Percentiles rank a stretch among this genome's conserved stretches.
These are phyloP conservation scores for Dioszegia aurantiaca DNA, from an alignment of 768 basidiomycete species.

Conservation along the genomic window DNA sequence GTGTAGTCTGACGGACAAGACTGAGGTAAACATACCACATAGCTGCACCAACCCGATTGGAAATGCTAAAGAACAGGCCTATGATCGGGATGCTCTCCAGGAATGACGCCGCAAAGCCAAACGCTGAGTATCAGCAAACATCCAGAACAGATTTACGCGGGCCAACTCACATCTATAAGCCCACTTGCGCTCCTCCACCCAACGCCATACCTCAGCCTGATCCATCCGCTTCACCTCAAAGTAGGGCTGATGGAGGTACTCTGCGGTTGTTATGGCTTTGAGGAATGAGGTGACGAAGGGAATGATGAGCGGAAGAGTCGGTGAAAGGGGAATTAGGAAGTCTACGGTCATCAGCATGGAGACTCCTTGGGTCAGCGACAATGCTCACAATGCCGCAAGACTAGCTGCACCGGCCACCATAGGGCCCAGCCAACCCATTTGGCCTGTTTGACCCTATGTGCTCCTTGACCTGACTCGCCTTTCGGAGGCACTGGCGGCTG, in stretches of 20 bases:
- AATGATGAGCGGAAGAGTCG: slow-evolving; percentile 50
- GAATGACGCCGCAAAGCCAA: slow-evolving; percentile 79
- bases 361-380: too few species aligned
- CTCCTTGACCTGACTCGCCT: slow-evolving; percentile 22
- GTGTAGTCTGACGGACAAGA: not conserved
- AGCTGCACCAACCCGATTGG: slow-evolving; percentile 84
- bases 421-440: slow-evolving; percentile 45
- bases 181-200: slow-evolving; percentile 86
- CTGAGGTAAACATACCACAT: slow-evolving; percentile 64
- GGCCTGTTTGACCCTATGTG: slow-evolving; percentile 25
- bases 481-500: slow-evolving; percentile 31
- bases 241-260: slow-evolving; percentile 59
- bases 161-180: slow-evolving; percentile 70
- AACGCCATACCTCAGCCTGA: slow-evolving; percentile 64
- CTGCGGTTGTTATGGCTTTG: slow-evolving; percentile 53
- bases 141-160: too few species aligned
- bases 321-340: slow-evolving; percentile 50
- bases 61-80: slow-evolving; percentile 76
- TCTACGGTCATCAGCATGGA: slow-evolving; percentile 21
- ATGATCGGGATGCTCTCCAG: slow-evolving; percentile 77
- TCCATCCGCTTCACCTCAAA: slow-evolving; percentile 83
- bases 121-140: slow-evolving; percentile 61
- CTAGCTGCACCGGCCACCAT: slow-evolving; percentile 50
- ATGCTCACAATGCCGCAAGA: slow-evolving; percentile 47
- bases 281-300: slow-evolving; percentile 51